phyloP scores from a whole-genome alignment of 2,329 filamentous ascomycete genomes.

The Falciphora oryzae region DNA sequence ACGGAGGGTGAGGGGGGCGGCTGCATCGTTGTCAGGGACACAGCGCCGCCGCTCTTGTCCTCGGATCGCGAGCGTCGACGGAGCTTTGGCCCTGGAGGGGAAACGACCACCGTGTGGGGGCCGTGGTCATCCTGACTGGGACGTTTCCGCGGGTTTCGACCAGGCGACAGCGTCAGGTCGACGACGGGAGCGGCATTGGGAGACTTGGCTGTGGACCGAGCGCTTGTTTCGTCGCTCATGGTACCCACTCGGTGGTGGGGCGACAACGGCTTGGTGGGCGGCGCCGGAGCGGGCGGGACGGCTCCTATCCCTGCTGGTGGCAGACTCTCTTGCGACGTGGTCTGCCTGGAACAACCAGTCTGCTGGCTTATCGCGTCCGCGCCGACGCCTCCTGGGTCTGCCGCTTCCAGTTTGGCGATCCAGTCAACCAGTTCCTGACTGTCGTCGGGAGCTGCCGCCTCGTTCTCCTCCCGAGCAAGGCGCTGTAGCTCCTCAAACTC shows the following conservation, averaged over 20 bases:
- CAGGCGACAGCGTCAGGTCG: background rate
- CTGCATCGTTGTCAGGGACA: background rate
- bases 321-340: conserved; percentile 8
- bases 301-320: background rate
- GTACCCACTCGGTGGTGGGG: background rate
- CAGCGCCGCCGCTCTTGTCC: background rate
- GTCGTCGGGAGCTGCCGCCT: conserved; percentile 43
- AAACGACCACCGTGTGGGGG: background rate
- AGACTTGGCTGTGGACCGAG: background rate
- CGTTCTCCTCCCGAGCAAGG: conserved; percentile 50
- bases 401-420: conserved; percentile 53
- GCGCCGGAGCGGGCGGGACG: too few species aligned
- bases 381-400: conserved; percentile 39
- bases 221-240: background rate
- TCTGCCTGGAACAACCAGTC: conserved; percentile 20
- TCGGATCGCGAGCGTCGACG: background rate
- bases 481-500: conserved; percentile 65
- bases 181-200: background rate
- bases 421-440: conserved; percentile 56
- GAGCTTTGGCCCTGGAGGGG: background rate
- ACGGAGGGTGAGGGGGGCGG: background rate
- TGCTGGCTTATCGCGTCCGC: conserved; percentile 41
- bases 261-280: background rate
- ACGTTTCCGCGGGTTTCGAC: background rate
- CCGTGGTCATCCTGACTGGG: background rate